These are phyloP conservation scores for Fusarium mexicanum DNA, from an alignment of 2,329 filamentous ascomycete species.

Conservation along the genomic window DNA sequence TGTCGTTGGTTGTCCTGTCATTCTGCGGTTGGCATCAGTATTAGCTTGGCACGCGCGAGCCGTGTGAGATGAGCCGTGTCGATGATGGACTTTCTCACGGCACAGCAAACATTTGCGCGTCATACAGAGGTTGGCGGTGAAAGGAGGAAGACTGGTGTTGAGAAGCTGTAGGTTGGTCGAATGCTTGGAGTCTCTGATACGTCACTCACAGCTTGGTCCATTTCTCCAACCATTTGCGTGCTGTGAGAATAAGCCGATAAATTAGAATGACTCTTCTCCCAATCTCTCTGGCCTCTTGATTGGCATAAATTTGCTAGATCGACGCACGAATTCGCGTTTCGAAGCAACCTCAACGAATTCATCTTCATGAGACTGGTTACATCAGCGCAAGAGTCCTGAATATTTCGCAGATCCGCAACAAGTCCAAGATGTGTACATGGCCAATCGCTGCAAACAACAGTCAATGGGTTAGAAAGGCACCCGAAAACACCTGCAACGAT, in stretches of 20 bases:
- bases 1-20: not conserved
- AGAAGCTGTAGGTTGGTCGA: no score
- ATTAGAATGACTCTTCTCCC: not conserved
- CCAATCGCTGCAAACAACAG: not conserved
- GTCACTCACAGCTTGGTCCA: not conserved
- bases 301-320: no score
- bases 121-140: fast-evolving
- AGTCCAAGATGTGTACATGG: not conserved
- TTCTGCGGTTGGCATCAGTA: no score
- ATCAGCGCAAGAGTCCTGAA: not conserved
- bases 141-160: not conserved
- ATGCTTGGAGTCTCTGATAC: not conserved
- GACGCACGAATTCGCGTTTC: no score
- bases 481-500: not conserved
- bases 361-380: not conserved
- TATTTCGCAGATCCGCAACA: not conserved
- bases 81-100: not conserved
- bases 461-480: not conserved
- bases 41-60: no score
- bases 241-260: not conserved
- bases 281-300: not conserved
- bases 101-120: fast-evolving
- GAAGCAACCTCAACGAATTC: no score
- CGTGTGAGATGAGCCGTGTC: fast-evolving
- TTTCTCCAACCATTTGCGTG: not conserved